Conservation (phyloP, 305 asterid genomes). For the Ruellia speciosa region DNA sequence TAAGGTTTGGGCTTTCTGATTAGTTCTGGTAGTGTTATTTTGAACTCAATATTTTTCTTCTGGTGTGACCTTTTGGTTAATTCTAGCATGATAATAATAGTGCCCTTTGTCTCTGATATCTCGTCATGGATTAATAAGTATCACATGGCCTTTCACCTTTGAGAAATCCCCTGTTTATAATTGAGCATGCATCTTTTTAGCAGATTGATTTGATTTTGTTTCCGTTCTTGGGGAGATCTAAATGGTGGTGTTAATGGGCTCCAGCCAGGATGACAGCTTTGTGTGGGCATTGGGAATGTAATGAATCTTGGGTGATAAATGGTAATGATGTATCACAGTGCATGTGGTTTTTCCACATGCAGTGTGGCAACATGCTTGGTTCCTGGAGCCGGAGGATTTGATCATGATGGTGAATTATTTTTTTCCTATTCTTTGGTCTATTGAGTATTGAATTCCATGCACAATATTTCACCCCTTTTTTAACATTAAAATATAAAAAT, state of each 20-base stretch:
- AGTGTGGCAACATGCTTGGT: background rate
- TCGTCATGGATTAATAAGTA: too few relatives aligned
- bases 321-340: background rate
- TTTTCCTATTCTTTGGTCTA: background rate
- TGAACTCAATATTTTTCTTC: too few relatives aligned
- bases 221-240: background rate
- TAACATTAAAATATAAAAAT: too few relatives aligned
- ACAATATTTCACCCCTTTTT: background rate
- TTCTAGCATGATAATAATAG: too few relatives aligned
- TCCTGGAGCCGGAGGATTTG: background rate
- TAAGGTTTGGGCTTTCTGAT: background rate
- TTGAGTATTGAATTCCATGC: conserved; percentile 10
- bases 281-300: background rate
- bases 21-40: background rate
- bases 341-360: background rate
- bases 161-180: too few relatives aligned
- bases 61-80: too few relatives aligned
- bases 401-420: background rate
- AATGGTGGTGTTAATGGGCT: background rate
- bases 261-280: background rate
- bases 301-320: background rate
- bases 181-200: too few relatives aligned
- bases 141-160: too few relatives aligned
- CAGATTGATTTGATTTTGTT: too few relatives aligned
- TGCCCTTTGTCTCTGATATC: too few relatives aligned